Evolutionary conservation across 495 filamentous ascomycete genomes (phyloP).

Genomic region (Pseudotulostoma volvatum): DNA sequence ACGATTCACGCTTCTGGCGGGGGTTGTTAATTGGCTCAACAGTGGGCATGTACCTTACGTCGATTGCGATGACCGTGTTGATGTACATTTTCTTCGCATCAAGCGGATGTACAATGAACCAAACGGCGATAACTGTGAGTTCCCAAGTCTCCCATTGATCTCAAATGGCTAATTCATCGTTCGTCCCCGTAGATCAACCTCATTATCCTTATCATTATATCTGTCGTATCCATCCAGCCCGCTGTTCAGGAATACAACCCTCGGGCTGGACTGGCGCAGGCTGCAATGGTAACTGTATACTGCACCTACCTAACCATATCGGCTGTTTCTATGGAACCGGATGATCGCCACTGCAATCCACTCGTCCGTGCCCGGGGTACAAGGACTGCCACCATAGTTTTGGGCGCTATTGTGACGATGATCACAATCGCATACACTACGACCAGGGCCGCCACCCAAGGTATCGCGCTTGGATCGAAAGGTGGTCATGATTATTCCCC

Average conservation of each 20-base stretch:
- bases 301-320: slow-evolving; percentile 98
- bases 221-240: slow-evolving; percentile 75
- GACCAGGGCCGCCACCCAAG: slow-evolving; percentile 88
- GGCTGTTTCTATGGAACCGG: slow-evolving; percentile 95
- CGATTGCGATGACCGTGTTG: slow-evolving; percentile 81
- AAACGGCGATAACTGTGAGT: slow-evolving; percentile 50
- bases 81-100: slow-evolving; percentile 95
- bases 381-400: slow-evolving; percentile 71
- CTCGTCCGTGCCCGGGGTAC: slow-evolving; percentile 76
- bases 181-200: slow-evolving; percentile 49
- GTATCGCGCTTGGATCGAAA: slow-evolving; percentile 59
- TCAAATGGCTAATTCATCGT: slow-evolving; percentile 6
- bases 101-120: slow-evolving; percentile 82
- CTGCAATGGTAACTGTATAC: slow-evolving; percentile 94
- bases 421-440: slow-evolving; percentile 95
- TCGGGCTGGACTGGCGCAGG: slow-evolving; percentile 84
- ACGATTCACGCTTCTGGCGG: slow-evolving; percentile 72
- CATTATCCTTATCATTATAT: slow-evolving; percentile 65
- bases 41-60: slow-evolving; percentile 80
- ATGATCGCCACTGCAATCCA: slow-evolving; percentile 89
- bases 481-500: slow-evolving; percentile 43
- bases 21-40: slow-evolving; percentile 80
- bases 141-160: background rate
- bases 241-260: slow-evolving; percentile 82
- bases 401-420: slow-evolving; percentile 93